Percentiles rank a stretch among this genome's conserved stretches.
phyloP scores from a whole-genome alignment of 192 early-diverging fungal genomes.

The Radiomyces spectabilis region DNA sequence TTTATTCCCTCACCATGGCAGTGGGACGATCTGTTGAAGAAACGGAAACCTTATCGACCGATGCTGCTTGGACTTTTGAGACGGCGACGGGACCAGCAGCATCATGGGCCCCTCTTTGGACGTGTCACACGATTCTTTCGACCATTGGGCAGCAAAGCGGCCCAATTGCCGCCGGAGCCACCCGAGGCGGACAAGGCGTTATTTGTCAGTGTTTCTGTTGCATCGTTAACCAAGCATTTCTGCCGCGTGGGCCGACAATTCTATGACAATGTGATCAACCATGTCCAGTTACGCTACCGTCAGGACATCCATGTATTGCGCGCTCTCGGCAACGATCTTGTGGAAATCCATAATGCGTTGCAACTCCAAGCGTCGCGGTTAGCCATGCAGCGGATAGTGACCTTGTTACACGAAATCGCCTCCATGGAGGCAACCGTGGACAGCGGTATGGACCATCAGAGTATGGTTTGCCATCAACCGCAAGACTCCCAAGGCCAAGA shows the following conservation, averaged over 20 bases:
- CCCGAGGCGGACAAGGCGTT: no score
- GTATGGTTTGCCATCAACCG: no score
- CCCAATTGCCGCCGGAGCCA: no score
- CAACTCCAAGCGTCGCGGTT: background rate
- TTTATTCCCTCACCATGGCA: slow-evolving; percentile 13
- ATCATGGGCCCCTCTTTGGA: no score
- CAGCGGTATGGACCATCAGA: no score
- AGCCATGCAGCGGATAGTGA: slow-evolving; percentile 2
- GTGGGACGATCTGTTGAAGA: slow-evolving; percentile 13
- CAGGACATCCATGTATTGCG: background rate
- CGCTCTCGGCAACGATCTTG: background rate
- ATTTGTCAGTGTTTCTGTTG: background rate
- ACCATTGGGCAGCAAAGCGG: no score
- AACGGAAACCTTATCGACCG: slow-evolving; percentile 3
- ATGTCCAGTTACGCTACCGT: background rate
- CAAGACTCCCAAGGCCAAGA: no score
- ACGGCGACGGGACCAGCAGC: background rate
- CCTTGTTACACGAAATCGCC: background rate
- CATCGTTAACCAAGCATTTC: background rate
- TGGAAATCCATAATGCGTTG: background rate
- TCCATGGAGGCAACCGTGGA: no score
- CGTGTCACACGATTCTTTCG: no score
- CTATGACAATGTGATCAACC: background rate
- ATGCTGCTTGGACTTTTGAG: slow-evolving; percentile 2
- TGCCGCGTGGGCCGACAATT: background rate